Conservation (phyloP, 805 yeast species). For the Nakazawaea populi region DNA sequence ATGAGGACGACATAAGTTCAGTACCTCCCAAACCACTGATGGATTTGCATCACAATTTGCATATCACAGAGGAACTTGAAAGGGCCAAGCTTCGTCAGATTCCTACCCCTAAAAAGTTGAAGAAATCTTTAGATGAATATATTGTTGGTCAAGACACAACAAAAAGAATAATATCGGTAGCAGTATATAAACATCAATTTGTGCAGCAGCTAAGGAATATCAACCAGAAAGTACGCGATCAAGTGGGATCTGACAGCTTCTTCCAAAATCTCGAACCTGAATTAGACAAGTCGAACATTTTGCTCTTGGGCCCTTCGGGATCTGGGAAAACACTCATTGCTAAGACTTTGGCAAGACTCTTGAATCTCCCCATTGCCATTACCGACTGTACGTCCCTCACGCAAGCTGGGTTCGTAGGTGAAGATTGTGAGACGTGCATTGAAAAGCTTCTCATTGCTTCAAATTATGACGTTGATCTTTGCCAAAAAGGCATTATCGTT, state of each 20-base stretch:
- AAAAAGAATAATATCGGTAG: constrained; percentile 54
- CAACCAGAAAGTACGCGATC: neutral
- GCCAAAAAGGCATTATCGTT: constrained; percentile 54
- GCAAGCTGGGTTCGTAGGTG: constrained; percentile 63
- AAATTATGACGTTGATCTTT: constrained; percentile 42
- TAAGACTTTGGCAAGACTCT: constrained; percentile 42
- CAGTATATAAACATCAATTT: constrained; percentile 50
- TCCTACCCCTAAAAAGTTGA: constrained; percentile 43
- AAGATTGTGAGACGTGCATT: constrained; percentile 54
- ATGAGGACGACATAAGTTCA: too few relatives aligned
- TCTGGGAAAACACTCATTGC: constrained; percentile 58
- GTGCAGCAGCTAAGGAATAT: constrained; percentile 1
- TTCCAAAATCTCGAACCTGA: constrained; percentile 32
- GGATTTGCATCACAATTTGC: neutral
- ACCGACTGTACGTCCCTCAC: constrained; percentile 59
- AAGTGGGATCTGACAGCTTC: constrained; percentile 1
- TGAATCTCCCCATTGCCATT: constrained; percentile 52
- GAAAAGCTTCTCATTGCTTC: constrained; percentile 45
- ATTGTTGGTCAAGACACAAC: constrained; percentile 53
- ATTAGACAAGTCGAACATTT: constrained; percentile 49
- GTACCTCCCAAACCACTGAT: too few relatives aligned
- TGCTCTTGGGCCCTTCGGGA: constrained; percentile 56
- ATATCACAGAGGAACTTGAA: constrained; percentile 3
- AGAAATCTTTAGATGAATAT: constrained; percentile 40
- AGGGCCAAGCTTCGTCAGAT: constrained; percentile 17